These are phyloP conservation scores for Didymosphaeria variabile DNA, from an alignment of 2,329 filamentous ascomycete genomes.

Conservation along the genomic window DNA sequence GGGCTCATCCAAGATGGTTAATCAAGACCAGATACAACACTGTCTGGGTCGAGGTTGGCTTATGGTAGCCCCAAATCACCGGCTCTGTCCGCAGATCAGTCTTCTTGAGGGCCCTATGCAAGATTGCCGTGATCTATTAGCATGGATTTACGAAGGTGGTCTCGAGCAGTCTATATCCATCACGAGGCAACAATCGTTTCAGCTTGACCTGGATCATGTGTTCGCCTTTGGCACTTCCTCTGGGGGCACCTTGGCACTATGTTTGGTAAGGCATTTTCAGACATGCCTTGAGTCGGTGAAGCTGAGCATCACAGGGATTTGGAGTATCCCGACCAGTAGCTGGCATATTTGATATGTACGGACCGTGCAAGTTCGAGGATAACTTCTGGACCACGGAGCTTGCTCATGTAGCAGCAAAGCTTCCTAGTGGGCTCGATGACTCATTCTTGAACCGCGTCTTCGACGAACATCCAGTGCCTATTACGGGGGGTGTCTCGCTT, in stretches of 20 bases:
- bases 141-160: conserved; percentile 21
- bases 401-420: conserved; percentile 15
- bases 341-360: conserved; percentile 27
- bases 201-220: too few relatives aligned
- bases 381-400: conserved; percentile 22
- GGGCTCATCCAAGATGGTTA: conserved; percentile 21
- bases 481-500: conserved; percentile 25
- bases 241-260: too few relatives aligned
- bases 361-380: conserved; percentile 24
- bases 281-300: too few relatives aligned
- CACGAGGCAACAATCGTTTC: too few relatives aligned
- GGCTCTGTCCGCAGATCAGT: conserved; percentile 26
- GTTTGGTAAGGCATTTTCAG: too few relatives aligned
- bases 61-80: conserved; percentile 23
- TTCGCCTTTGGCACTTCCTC: too few relatives aligned
- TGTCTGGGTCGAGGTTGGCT: conserved; percentile 22
- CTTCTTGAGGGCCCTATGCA: conserved; percentile 25
- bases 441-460: conserved; percentile 8
- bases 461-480: conserved; percentile 16
- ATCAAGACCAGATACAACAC: conserved; percentile 25
- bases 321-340: conserved; percentile 7
- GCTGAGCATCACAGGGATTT: too few relatives aligned
- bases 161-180: conserved; percentile 10
- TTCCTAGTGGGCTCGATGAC: conserved; percentile 9
- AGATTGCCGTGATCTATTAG: conserved; percentile 22